phyloP scores from a whole-genome alignment of 441 rosid genomes.

The Cnidoscolus chayamansa region DNA sequence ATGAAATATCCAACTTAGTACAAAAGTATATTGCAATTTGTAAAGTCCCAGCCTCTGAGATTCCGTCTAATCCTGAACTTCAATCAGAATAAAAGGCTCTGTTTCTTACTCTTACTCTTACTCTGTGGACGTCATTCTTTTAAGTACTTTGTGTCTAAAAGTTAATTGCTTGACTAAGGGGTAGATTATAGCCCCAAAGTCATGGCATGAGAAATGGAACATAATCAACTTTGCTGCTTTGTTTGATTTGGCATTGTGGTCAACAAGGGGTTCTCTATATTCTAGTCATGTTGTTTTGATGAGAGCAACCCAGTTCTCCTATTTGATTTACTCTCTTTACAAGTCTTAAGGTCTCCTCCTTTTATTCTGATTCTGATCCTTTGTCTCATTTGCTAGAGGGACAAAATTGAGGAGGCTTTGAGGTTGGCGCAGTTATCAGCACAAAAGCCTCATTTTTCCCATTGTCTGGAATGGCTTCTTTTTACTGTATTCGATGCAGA shows the following conservation, averaged over 20 bases:
- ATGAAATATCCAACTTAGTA: not conserved
- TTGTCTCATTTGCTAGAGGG: slow-evolving; percentile 51
- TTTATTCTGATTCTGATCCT: slow-evolving; percentile 22
- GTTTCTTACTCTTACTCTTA: not conserved
- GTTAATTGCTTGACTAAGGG: not conserved
- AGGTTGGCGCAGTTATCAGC: slow-evolving; percentile 90
- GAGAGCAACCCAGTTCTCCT: slow-evolving; percentile 15
- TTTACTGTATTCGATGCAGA: slow-evolving; percentile 97
- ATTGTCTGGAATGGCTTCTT: slow-evolving; percentile 98
- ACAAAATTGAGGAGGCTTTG: slow-evolving; percentile 90
- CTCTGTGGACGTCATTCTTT: not conserved
- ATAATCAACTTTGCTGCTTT: not conserved
- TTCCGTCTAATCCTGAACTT: not conserved
- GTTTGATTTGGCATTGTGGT: slow-evolving; percentile 2
- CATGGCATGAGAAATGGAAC: not conserved
- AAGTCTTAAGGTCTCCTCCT: slow-evolving; percentile 1
- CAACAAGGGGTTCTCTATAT: not conserved
- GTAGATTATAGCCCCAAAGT: not conserved
- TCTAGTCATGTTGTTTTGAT: slow-evolving; percentile 9
- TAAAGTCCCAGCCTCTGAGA: not conserved
- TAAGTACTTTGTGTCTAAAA: not conserved
- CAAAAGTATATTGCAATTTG: not conserved
- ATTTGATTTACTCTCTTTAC: not conserved
- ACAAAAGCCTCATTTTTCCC: slow-evolving; percentile 94
- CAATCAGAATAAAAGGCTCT: not conserved